Conservation (phyloP, 106 monocot genomes). For the Agapanthus africanus region DNA sequence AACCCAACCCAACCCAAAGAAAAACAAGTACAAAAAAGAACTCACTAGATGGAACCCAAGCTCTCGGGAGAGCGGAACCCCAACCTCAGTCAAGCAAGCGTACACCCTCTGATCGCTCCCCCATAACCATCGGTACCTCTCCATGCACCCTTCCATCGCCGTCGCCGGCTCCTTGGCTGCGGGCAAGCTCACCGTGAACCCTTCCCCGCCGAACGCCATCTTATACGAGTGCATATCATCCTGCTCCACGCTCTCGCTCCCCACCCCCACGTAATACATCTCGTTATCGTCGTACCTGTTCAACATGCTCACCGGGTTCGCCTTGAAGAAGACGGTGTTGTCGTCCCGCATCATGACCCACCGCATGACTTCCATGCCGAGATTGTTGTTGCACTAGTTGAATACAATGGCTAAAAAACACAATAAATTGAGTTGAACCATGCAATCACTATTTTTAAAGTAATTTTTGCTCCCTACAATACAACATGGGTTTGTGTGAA, state of each 20-base stretch:
- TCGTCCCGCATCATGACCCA: slow-evolving; percentile 96
- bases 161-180: slow-evolving; percentile 42
- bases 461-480: too few species aligned
- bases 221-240: slow-evolving; percentile 59
- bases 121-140: slow-evolving; percentile 45
- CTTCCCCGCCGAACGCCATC: slow-evolving; percentile 83
- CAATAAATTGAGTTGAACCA: too few species aligned
- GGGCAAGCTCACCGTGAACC: slow-evolving; percentile 62
- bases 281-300: slow-evolving; percentile 65
- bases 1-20: too few species aligned
- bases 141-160: slow-evolving; percentile 50
- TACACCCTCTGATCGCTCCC: slow-evolving; percentile 72
- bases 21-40: background rate
- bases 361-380: slow-evolving; percentile 21
- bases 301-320: slow-evolving; percentile 63
- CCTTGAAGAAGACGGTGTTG: slow-evolving; percentile 83
- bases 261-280: slow-evolving; percentile 55
- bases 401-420: too few species aligned
- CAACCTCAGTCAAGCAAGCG: slow-evolving; percentile 66
- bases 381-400: too few species aligned
- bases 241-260: slow-evolving; percentile 89
- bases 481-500: too few species aligned
- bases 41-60: slow-evolving; percentile 83
- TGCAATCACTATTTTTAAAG: too few species aligned
- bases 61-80: slow-evolving; percentile 63